phyloP scores from a whole-genome alignment of 1,284 basidiomycete genomes.

The Salmacisia buchloeana region DNA sequence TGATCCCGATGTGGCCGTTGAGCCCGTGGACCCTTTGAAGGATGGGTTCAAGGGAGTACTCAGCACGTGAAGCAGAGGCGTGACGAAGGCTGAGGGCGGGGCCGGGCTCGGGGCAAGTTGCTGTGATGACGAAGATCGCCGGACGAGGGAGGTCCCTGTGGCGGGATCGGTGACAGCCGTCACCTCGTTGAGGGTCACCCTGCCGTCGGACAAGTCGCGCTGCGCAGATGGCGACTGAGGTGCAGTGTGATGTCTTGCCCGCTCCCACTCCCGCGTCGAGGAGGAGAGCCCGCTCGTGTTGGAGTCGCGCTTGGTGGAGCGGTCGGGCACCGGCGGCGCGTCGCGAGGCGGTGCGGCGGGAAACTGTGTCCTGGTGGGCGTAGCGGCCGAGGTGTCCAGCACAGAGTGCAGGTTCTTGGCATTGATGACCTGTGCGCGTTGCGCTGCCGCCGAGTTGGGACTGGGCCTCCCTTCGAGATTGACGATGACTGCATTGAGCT shows the following conservation, averaged over 20 bases:
- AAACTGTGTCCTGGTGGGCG: no score
- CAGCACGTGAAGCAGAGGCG: not conserved
- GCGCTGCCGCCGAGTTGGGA: not conserved
- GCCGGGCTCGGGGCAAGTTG: not conserved
- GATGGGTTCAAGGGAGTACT: not conserved
- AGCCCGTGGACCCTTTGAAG: not conserved
- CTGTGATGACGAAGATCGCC: not conserved
- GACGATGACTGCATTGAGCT: not conserved
- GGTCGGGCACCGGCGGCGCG: no score
- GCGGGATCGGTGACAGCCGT: no score
- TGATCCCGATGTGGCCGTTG: not conserved
- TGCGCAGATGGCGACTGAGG: no score
- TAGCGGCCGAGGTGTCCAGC: no score
- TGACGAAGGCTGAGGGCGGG: not conserved
- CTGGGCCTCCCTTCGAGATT: not conserved
- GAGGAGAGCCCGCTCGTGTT: no score
- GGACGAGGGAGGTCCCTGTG: not conserved
- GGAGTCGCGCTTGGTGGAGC: no score
- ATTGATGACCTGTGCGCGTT: slow-evolving; percentile 6
- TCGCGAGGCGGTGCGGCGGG: no score
- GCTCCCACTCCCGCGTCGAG: no score
- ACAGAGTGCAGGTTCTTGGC: not conserved
- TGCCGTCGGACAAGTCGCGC: no score
- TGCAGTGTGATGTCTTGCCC: no score
- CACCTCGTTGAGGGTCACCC: no score